Conservation (phyloP, 2,329 filamentous ascomycete genomes). For the Claviceps humidiphila region DNA sequence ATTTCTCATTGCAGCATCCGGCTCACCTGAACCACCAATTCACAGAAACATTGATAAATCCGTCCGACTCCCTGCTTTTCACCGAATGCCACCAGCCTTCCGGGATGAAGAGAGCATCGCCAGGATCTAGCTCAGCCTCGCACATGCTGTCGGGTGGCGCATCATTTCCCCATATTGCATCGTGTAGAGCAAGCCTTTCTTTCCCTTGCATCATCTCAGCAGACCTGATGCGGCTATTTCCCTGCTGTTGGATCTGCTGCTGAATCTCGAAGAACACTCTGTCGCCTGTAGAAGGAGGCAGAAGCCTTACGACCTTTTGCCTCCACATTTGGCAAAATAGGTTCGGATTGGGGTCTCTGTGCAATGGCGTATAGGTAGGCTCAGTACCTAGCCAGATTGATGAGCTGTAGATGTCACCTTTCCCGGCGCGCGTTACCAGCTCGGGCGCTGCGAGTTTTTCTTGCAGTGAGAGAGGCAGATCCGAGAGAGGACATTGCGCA, state of each 20-base stretch:
- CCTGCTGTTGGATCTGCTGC: constrained; percentile 21
- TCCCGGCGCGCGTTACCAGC: constrained; percentile 49
- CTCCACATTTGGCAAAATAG: constrained; percentile 74
- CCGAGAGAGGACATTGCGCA: constrained; percentile 61
- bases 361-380: constrained; percentile 80
- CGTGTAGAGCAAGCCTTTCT: constrained; percentile 54
- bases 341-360: constrained; percentile 90
- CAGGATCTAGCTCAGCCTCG: constrained; percentile 46
- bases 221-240: constrained; percentile 47
- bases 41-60: constrained; percentile 27
- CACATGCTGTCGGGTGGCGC: constrained; percentile 19
- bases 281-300: constrained; percentile 50
- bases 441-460: constrained; percentile 55
- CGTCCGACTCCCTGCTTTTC: constrained; percentile 22
- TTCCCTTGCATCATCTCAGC: constrained; percentile 83
- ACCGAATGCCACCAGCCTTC: constrained; percentile 35
- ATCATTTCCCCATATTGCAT: constrained; percentile 51
- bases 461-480: constrained; percentile 50
- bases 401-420: constrained; percentile 73
- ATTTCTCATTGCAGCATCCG: background rate
- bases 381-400: constrained; percentile 82
- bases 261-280: constrained; percentile 46
- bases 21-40: constrained; percentile 33
- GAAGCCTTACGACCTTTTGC: constrained; percentile 58
- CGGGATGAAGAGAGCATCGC: constrained; percentile 28